Conservation (phyloP, 1,284 basidiomycete genomes). For the Melampsora larici-populina region DNA sequence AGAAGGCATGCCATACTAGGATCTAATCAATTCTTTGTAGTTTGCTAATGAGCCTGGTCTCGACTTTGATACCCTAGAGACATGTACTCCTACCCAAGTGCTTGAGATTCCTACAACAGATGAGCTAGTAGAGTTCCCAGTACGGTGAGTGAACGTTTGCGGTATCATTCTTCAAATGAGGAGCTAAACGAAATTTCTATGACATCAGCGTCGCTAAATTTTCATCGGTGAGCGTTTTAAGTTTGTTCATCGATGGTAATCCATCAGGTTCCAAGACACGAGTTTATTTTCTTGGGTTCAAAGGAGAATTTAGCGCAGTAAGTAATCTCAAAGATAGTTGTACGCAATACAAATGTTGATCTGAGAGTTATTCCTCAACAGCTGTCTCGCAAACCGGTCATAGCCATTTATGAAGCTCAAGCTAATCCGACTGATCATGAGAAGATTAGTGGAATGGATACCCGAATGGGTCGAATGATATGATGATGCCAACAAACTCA, state of each 20-base stretch:
- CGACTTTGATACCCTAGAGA: conserved; percentile 70
- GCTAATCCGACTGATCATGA: conserved; percentile 73
- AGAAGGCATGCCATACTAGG: no score
- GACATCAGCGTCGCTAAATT: no score
- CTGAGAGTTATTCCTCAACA: no score
- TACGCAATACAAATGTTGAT: no score
- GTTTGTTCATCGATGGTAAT: conserved; percentile 66
- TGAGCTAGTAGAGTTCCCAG: conserved; percentile 70
- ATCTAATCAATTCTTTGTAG: conserved; percentile 54
- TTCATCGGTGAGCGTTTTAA: conserved; percentile 67
- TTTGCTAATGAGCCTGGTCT: conserved; percentile 67
- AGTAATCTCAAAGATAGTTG: no score
- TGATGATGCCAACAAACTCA: no score
- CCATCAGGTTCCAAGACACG: conserved; percentile 68
- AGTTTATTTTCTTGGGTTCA: no score
- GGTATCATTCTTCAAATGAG: neutral
- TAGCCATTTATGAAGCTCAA: conserved; percentile 73
- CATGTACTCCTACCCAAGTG: conserved; percentile 65
- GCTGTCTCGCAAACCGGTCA: no score
- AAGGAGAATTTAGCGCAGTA: no score
- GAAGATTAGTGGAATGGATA: no score
- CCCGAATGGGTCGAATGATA: conserved; percentile 47
- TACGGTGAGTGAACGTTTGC: conserved; percentile 59
- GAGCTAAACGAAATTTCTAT: conserved; percentile 58
- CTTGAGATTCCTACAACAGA: conserved; percentile 65